phyloP scores from a whole-genome alignment of 257 asterid species.

The Solanum piurae region DNA sequence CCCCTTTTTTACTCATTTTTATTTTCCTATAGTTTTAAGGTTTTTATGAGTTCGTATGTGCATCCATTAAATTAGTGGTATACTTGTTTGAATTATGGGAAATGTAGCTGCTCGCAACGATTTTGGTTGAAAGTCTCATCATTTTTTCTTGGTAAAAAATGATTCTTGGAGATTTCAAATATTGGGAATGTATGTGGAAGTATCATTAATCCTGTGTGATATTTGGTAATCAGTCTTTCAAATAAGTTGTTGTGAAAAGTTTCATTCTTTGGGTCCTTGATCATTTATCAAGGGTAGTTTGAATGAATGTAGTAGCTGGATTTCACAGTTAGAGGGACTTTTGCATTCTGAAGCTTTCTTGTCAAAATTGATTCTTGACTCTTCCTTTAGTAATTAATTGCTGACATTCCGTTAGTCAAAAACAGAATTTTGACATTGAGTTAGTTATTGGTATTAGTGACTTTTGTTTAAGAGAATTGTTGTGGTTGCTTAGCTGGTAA shows the following conservation, averaged over 20 bases:
- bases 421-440: not conserved
- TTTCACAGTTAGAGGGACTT: not conserved
- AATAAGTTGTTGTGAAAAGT: not conserved
- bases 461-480: not conserved
- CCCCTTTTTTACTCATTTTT: not conserved
- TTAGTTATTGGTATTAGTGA: not conserved
- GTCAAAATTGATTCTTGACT: not conserved
- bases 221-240: not conserved
- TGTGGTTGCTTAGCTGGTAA: not conserved
- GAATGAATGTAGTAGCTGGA: not conserved
- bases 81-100: not conserved
- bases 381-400: not conserved
- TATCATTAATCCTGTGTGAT: not conserved
- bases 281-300: not conserved
- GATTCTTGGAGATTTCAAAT: not conserved
- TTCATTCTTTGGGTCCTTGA: not conserved
- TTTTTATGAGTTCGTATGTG: not conserved
- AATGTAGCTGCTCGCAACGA: not conserved
- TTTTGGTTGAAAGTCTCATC: not conserved
- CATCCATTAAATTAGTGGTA: not conserved
- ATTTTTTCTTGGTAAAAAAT: not conserved
- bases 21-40: not conserved
- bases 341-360: not conserved
- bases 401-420: not conserved
- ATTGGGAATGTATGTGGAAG: not conserved